Conservation (phyloP, 2,329 filamentous ascomycete species). For the Ophiognomonia clavigignenti-juglandacearum region DNA sequence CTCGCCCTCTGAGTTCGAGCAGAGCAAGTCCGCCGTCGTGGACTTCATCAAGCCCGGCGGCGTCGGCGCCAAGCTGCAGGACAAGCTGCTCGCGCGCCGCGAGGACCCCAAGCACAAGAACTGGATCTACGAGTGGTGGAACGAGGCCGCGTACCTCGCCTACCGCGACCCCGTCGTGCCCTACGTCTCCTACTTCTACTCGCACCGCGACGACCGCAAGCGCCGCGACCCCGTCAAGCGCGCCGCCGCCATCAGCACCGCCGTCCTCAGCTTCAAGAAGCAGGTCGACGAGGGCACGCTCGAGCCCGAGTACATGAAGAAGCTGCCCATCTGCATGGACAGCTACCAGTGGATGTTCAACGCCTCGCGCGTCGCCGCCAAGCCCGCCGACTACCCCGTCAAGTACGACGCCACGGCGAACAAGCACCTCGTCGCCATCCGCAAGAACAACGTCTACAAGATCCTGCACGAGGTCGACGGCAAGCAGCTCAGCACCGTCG, state of each 20-base stretch:
- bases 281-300: slow-evolving; percentile 77
- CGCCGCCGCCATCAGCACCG: slow-evolving; percentile 82
- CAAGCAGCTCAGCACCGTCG: slow-evolving; percentile 78
- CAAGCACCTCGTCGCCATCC: slow-evolving; percentile 83
- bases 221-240: slow-evolving; percentile 86
- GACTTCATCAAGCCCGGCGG: slow-evolving; percentile 88
- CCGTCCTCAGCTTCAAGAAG: slow-evolving; percentile 88
- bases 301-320: slow-evolving; percentile 99
- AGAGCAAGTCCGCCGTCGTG: slow-evolving; percentile 76
- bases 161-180: slow-evolving; percentile 96
- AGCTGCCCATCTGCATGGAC: slow-evolving; percentile 95
- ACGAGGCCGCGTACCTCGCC: slow-evolving; percentile 82
- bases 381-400: slow-evolving; percentile 73
- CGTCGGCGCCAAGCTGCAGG: slow-evolving; percentile 76
- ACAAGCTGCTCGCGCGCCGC: slow-evolving; percentile 74
- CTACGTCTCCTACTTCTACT: slow-evolving; percentile 99
- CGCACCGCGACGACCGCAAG: slow-evolving; percentile 86
- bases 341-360: slow-evolving; percentile 99
- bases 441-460: slow-evolving; percentile 99
- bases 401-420: slow-evolving; percentile 73
- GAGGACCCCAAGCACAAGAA: slow-evolving; percentile 81
- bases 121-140: slow-evolving; percentile 99
- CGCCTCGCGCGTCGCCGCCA: slow-evolving; percentile 75
- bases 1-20: slow-evolving; percentile 61
- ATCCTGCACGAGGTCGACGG: slow-evolving; percentile 76